Evolutionary conservation across 306 rosid species (phyloP).

Genomic region (Parietaria judaica): DNA sequence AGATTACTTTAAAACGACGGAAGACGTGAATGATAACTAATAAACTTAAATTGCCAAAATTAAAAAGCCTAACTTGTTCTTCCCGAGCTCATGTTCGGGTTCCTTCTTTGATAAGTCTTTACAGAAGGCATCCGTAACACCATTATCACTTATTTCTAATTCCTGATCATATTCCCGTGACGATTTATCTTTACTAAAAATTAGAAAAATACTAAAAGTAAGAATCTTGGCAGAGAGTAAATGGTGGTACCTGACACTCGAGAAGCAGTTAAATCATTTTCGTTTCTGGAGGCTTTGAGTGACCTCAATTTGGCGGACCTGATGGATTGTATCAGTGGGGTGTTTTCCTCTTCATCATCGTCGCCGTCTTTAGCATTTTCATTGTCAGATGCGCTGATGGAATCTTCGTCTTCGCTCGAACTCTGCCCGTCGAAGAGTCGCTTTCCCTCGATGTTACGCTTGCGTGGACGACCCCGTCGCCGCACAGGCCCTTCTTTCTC

Average conservation of each 20-base stretch:
- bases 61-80: too few relatives aligned
- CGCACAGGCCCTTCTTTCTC: slow-evolving; percentile 66
- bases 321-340: slow-evolving; percentile 67
- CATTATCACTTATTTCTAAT: neutral
- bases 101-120: too few relatives aligned
- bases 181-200: neutral
- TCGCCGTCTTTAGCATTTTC: slow-evolving; percentile 60
- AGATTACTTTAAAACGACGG: too few relatives aligned
- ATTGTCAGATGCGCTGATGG: slow-evolving; percentile 73
- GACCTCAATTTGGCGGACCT: slow-evolving; percentile 72
- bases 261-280: slow-evolving; percentile 41
- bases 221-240: neutral
- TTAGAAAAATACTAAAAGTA: neutral
- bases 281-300: slow-evolving; percentile 56
- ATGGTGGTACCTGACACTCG: slow-evolving; percentile 39
- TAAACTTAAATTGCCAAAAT: too few relatives aligned
- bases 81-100: too few relatives aligned
- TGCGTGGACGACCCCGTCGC: slow-evolving; percentile 94
- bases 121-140: too few relatives aligned
- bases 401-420: slow-evolving; percentile 86
- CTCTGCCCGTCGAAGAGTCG: slow-evolving; percentile 80
- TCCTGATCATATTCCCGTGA: neutral
- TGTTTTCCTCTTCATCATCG: slow-evolving; percentile 61
- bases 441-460: slow-evolving; percentile 59
- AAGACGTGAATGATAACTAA: too few relatives aligned